Conservation (phyloP, 1,284 basidiomycete genomes). For the Tranzscheliella williamsii region DNA sequence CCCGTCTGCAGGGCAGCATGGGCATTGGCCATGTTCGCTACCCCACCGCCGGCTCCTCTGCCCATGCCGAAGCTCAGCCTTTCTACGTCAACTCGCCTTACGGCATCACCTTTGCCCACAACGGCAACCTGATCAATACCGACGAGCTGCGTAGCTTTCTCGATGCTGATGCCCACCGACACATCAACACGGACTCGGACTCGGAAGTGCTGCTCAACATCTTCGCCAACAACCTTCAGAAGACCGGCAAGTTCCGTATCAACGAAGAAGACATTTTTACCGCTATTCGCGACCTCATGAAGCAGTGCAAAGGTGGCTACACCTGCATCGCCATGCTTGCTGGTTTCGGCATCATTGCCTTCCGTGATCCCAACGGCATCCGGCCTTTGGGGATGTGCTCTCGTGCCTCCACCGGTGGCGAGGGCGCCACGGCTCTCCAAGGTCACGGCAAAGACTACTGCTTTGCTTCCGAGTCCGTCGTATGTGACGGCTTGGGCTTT, state of each 20-base stretch:
- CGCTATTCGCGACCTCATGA: constrained; percentile 86
- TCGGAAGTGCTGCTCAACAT: constrained; percentile 96
- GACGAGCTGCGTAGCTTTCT: constrained; percentile 81
- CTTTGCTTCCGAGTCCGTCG: constrained; percentile 93
- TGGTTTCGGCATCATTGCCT: constrained; percentile 96
- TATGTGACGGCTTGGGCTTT: constrained; percentile 90
- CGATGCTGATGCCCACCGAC: constrained; percentile 93
- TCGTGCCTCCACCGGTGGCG: constrained; percentile 33
- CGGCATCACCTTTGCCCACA: constrained; percentile 97
- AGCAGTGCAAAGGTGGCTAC: constrained; percentile 86
- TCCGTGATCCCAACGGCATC: constrained; percentile 98
- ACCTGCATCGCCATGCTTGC: constrained; percentile 98
- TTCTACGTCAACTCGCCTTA: constrained; percentile 99
- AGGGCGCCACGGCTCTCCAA: constrained; percentile 11
- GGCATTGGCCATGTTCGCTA: constrained; percentile 87
- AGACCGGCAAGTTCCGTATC: constrained; percentile 98
- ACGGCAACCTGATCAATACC: constrained; percentile 98
- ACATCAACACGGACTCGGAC: constrained; percentile 98
- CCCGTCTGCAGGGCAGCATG: constrained; percentile 86
- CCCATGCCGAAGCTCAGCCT: constrained; percentile 95
- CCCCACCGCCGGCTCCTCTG: constrained; percentile 95
- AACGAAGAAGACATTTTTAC: constrained; percentile 99
- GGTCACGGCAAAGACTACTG: constrained; percentile 72
- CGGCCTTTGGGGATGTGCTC: constrained; percentile 70
- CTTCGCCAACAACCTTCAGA: constrained; percentile 94